Conservation (phyloP, 495 filamentous ascomycete genomes). For the Barbatosphaeria neglecta region DNA sequence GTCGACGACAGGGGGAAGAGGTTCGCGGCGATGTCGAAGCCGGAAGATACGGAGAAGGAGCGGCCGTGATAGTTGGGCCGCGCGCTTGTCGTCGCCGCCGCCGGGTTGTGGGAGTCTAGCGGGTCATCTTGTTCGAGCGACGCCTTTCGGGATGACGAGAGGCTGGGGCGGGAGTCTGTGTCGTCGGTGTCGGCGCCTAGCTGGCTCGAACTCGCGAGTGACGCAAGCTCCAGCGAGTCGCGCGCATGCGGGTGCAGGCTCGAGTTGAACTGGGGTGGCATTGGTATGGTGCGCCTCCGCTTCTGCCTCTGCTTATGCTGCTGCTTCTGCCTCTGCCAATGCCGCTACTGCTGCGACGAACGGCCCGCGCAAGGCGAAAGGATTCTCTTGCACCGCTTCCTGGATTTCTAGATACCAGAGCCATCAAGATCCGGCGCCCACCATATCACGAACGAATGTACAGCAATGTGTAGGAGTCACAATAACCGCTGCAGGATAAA, state of each 20-base stretch:
- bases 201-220: conserved; percentile 71
- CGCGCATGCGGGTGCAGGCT: conserved; percentile 42
- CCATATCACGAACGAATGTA: neutral
- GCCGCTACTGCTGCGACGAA: neutral
- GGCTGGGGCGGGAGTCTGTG: conserved; percentile 59
- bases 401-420: neutral
- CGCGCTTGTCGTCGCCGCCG: conserved; percentile 15
- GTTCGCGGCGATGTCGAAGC: conserved; percentile 85
- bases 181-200: conserved; percentile 53
- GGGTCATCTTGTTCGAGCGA: conserved; percentile 83
- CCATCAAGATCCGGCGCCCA: neutral
- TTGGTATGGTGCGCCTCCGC: conserved; percentile 11
- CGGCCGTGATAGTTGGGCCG: conserved; percentile 42
- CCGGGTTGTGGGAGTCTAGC: conserved; percentile 48
- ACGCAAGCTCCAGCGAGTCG: conserved; percentile 94
- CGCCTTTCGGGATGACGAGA: conserved; percentile 81
- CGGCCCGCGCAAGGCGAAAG: neutral
- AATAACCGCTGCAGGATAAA: neutral
- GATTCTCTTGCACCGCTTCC: neutral
- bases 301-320: no score
- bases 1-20: conserved; percentile 89
- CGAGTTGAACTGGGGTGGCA: conserved; percentile 35
- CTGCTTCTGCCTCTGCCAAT: neutral
- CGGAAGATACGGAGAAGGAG: conserved; percentile 80
- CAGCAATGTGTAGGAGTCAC: neutral